Evolutionary conservation across 306 rosid genomes (phyloP).

Genomic region (Rubus parviflorus): DNA sequence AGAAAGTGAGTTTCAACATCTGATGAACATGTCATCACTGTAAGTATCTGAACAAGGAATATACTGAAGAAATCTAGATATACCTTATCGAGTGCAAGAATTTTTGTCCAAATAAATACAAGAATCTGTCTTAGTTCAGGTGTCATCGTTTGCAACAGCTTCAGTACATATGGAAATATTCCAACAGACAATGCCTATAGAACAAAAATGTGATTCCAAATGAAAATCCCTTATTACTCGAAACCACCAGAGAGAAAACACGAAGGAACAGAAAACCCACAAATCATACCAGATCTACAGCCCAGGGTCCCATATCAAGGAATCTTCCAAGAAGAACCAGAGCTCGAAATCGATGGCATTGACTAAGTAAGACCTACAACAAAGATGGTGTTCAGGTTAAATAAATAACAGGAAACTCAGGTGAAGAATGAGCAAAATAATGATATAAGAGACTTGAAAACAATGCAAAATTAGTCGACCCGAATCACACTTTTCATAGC

Average conservation of each 20-base stretch:
- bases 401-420: slow-evolving; percentile 11
- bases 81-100: slow-evolving; percentile 99
- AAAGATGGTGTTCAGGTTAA: slow-evolving; percentile 23
- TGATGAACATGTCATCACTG: not conserved
- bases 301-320: slow-evolving; percentile 99
- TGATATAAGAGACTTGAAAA: not conserved
- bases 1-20: not conserved
- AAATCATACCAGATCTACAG: slow-evolving; percentile 84
- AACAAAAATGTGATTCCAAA: slow-evolving; percentile 22
- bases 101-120: slow-evolving; percentile 97
- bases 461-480: not conserved
- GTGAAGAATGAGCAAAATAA: not conserved
- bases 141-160: slow-evolving; percentile 91
- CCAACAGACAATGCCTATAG: slow-evolving; percentile 91
- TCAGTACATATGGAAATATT: slow-evolving; percentile 95
- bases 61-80: slow-evolving; percentile 20
- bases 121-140: slow-evolving; percentile 94
- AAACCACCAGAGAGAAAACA: slow-evolving; percentile 15
- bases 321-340: slow-evolving; percentile 93
- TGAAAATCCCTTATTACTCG: not conserved
- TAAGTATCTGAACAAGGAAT: not conserved
- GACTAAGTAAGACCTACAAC: slow-evolving; percentile 91
- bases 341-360: slow-evolving; percentile 89
- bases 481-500: not conserved
- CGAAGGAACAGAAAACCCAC: not conserved